Evolutionary conservation across 306 rosid genomes (phyloP).

Genomic region (Vigna hirtella): DNA sequence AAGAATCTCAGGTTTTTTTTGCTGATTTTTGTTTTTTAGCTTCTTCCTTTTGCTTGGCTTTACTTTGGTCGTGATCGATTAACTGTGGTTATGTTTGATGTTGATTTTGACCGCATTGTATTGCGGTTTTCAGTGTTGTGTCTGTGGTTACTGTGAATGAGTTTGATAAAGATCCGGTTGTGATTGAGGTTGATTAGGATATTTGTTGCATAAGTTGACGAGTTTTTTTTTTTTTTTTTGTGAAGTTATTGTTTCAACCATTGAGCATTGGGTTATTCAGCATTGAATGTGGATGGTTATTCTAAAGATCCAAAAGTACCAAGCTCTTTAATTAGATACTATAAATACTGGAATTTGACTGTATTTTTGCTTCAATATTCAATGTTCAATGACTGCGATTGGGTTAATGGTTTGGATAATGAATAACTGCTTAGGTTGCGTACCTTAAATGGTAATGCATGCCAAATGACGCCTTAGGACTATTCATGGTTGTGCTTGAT

Average conservation of each 20-base stretch:
- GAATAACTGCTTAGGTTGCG: background rate
- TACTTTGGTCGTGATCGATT: background rate
- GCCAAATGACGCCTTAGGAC: background rate
- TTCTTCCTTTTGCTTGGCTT: constrained; percentile 15
- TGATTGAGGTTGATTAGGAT: constrained; percentile 40
- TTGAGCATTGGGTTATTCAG: constrained; percentile 11
- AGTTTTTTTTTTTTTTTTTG: background rate
- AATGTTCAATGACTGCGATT: background rate
- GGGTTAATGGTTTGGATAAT: constrained; percentile 8
- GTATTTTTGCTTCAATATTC: background rate
- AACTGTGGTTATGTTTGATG: background rate
- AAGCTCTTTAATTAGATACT: constrained; percentile 17
- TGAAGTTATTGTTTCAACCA: constrained; percentile 26
- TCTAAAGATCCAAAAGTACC: constrained; percentile 35
- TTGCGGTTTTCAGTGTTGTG: background rate
- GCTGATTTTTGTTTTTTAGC: background rate
- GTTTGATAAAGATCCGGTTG: constrained; percentile 51
- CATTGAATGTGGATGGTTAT: background rate
- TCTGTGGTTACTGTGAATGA: constrained; percentile 16
- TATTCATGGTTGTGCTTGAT: constrained; percentile 8
- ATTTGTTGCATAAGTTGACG: background rate
- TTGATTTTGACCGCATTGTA: background rate
- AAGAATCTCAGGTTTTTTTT: constrained; percentile 78
- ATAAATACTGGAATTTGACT: background rate
- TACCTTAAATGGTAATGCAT: background rate